These are phyloP conservation scores for Fraxinus sp. DNA, from an alignment of 305 asterid genomes.

Conservation along the genomic window DNA sequence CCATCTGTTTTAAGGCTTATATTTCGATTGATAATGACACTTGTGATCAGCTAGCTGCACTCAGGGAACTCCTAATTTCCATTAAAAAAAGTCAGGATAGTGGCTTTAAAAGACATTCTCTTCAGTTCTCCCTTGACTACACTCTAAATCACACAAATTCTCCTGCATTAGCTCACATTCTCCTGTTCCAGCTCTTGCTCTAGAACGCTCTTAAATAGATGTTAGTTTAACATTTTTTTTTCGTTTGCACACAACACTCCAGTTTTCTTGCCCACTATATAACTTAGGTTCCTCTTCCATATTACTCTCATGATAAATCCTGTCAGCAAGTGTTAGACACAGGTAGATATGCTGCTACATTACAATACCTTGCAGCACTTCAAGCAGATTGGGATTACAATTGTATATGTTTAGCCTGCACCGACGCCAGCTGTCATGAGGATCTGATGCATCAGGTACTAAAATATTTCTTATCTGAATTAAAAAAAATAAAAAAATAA, in stretches of 20 bases:
- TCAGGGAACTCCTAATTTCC: not conserved
- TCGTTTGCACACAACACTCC: not conserved
- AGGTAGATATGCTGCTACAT: not conserved
- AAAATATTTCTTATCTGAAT: constrained; percentile 71
- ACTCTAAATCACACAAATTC: not conserved
- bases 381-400: constrained; percentile 61
- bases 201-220: not conserved
- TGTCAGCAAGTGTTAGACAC: not conserved
- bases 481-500: not conserved
- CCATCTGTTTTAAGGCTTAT: not conserved
- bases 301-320: not conserved
- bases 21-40: not conserved
- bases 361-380: constrained; percentile 70
- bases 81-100: not conserved
- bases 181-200: not conserved
- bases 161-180: not conserved
- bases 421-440: constrained; percentile 54
- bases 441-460: constrained; percentile 62
- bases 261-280: not conserved
- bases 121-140: not conserved
- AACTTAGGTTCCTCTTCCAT: not conserved
- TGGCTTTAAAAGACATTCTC: not conserved
- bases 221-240: not conserved
- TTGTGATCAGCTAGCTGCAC: not conserved
- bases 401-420: constrained; percentile 67